Evolutionary conservation across 495 filamentous ascomycete genomes (phyloP).

Genomic region (Darksidea phi): DNA sequence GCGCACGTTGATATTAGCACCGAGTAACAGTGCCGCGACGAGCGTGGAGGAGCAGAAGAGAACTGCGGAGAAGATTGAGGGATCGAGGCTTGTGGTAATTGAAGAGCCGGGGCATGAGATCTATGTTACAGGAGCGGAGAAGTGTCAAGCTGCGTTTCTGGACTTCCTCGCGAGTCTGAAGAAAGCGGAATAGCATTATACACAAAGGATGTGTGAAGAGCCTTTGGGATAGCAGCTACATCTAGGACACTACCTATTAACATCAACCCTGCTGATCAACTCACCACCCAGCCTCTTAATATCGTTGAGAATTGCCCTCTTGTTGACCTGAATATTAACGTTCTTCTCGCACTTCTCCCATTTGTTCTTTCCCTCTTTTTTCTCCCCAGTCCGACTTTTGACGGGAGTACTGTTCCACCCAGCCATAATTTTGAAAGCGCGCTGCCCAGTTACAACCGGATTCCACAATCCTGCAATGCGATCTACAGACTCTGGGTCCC

Average conservation of each 20-base stretch:
- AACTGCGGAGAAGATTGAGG: constrained; percentile 9
- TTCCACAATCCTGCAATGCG: constrained; percentile 82
- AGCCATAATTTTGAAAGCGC: constrained; percentile 66
- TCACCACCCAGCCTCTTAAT: constrained; percentile 69
- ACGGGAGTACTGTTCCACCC: constrained; percentile 65
- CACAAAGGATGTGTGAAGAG: not conserved
- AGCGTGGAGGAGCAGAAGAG: constrained; percentile 28
- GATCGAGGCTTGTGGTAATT: constrained; percentile 25
- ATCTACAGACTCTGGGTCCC: constrained; percentile 54
- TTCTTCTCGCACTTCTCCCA: constrained; percentile 34
- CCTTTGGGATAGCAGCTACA: not conserved
- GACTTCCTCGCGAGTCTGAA: constrained; percentile 12
- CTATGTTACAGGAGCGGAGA: constrained; percentile 32
- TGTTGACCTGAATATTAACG: constrained; percentile 63
- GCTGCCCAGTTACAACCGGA: constrained; percentile 53
- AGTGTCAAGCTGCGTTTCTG: constrained; percentile 31
- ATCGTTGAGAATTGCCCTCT: constrained; percentile 71
- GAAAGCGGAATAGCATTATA: not conserved
- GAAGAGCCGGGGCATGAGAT: constrained; percentile 35
- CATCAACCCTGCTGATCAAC: constrained; percentile 44
- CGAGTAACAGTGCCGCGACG: constrained; percentile 29
- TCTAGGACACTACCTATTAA: not conserved
- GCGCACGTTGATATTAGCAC: constrained; percentile 34
- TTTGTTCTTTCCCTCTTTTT: constrained; percentile 23
- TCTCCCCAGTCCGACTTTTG: constrained; percentile 21